Evolutionary conservation across 352 stramenopile species (phyloP).

Genomic region (Phytophthora palmivora): DNA sequence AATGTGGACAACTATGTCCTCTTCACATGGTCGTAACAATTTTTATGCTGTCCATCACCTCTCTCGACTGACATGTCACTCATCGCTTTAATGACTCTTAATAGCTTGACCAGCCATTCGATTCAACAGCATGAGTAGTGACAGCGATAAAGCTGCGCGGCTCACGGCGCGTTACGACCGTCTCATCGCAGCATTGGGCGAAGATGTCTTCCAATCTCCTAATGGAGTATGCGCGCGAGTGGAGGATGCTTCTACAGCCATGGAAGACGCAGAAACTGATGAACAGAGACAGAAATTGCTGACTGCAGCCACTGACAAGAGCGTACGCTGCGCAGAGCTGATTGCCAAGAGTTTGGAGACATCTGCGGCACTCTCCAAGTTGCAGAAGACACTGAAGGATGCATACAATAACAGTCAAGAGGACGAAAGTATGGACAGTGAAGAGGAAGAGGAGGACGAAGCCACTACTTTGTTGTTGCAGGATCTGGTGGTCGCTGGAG

Average conservation of each 20-base stretch:
- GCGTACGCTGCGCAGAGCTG: conserved; percentile 76
- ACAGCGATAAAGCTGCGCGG: conserved; percentile 10
- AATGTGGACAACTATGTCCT: no score
- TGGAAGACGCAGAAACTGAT: conserved; percentile 27
- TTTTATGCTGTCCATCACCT: background rate
- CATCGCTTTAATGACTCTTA: background rate
- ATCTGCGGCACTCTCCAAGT: conserved; percentile 48
- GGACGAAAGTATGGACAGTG: conserved; percentile 43
- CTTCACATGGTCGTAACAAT: no score
- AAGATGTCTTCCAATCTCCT: conserved; percentile 53
- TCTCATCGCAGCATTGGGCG: conserved; percentile 64
- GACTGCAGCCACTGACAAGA: conserved; percentile 52
- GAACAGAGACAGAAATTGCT: conserved; percentile 53
- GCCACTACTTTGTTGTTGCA: conserved; percentile 61
- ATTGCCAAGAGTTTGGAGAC: conserved; percentile 75
- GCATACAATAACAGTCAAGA: conserved; percentile 37
- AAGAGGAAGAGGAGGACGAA: conserved; percentile 44
- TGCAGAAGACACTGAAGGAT: conserved; percentile 51
- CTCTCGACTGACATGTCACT: conserved; percentile 1
- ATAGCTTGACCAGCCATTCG: conserved; percentile 26
- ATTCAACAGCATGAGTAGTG: conserved; percentile 19
- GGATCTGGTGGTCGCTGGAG: conserved; percentile 61
- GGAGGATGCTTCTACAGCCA: conserved; percentile 45
- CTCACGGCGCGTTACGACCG: conserved; percentile 60
- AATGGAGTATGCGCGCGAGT: conserved; percentile 38